These are phyloP conservation scores for Polychaeton citri DNA, from an alignment of 2,329 filamentous ascomycete genomes.

Conservation along the genomic window DNA sequence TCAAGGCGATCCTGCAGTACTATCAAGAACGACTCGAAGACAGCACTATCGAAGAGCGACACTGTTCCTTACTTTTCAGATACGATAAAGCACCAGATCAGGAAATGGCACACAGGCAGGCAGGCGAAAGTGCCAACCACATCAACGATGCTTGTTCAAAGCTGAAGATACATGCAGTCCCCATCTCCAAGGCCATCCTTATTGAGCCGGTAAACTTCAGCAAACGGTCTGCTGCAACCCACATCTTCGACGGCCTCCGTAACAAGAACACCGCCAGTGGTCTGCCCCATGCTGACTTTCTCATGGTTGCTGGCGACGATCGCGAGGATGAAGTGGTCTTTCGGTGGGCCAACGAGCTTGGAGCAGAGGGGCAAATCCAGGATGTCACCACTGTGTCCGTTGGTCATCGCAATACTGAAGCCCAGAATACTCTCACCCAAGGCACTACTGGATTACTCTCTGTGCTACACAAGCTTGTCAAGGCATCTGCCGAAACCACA, in stretches of 20 bases:
- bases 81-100: conserved; percentile 72
- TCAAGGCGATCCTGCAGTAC: conserved; percentile 72
- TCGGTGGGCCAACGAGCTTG: conserved; percentile 76
- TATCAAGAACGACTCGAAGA: conserved; percentile 83
- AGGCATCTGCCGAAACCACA: conserved; percentile 13
- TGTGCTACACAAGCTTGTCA: conserved; percentile 18
- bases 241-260: conserved; percentile 47
- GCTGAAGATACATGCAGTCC: conserved; percentile 72
- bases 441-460: conserved; percentile 63
- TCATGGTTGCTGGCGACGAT: conserved; percentile 81
- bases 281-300: conserved; percentile 53
- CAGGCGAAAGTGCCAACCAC: conserved; percentile 80
- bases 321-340: conserved; percentile 91
- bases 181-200: conserved; percentile 60
- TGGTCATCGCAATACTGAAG: conserved; percentile 77
- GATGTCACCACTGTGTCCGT: conserved; percentile 77
- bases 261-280: conserved; percentile 19
- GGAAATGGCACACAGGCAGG: conserved; percentile 61
- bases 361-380: conserved; percentile 34
- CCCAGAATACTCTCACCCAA: conserved; percentile 71
- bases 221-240: conserved; percentile 69
- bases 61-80: conserved; percentile 83
- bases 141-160: conserved; percentile 87
- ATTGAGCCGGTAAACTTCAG: conserved; percentile 80
- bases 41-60: conserved; percentile 77